phyloP scores from a whole-genome alignment of 495 filamentous ascomycete genomes.

The Xylaria castorea region DNA sequence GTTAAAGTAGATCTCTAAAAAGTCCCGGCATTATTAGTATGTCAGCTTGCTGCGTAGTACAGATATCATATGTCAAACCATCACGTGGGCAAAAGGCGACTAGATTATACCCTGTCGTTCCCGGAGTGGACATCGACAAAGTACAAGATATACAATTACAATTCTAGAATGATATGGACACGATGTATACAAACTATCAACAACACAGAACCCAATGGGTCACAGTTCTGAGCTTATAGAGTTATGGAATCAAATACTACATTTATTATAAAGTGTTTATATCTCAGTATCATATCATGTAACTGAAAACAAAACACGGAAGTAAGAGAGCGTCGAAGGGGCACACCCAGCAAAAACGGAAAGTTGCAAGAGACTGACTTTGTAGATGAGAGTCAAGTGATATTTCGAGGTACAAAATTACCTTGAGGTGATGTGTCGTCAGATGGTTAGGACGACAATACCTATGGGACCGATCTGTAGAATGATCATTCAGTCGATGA shows the following conservation, averaged over 20 bases:
- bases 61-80: slow-evolving; percentile 29
- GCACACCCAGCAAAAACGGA: neutral
- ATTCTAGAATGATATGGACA: neutral
- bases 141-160: neutral
- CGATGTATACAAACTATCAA: neutral
- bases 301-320: too few species aligned
- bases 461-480: neutral
- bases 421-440: neutral
- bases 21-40: slow-evolving; percentile 17
- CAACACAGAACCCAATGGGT: neutral
- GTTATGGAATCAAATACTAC: neutral
- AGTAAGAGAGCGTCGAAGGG: neutral
- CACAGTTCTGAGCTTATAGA: neutral
- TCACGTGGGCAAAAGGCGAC: slow-evolving; percentile 6
- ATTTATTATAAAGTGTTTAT: neutral
- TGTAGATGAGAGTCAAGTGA: neutral
- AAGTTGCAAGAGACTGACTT: too few species aligned
- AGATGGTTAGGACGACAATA: neutral
- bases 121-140: slow-evolving; percentile 16
- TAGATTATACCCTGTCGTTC: neutral
- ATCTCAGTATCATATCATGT: slow-evolving; percentile 21
- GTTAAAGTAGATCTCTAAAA: neutral
- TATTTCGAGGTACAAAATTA: neutral
- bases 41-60: slow-evolving; percentile 30
- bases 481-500: neutral